phyloP scores from a whole-genome alignment of 805 yeast genomes.

The Lipomyces sp. region DNA sequence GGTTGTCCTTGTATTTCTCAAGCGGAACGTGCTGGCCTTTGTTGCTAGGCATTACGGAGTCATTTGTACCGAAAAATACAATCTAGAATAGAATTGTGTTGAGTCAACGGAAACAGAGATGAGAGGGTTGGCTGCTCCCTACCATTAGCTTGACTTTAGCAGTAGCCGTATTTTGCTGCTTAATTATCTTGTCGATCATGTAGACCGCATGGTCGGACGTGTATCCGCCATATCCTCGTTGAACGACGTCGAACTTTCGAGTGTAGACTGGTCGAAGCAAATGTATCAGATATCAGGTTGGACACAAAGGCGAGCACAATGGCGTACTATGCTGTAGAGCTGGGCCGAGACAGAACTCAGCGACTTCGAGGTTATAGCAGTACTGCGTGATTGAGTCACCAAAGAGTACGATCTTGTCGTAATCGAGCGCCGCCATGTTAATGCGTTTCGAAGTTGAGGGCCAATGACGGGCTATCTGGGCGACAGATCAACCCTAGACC shows the following conservation, averaged over 20 bases:
- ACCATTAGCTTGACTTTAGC: slow-evolving; percentile 38
- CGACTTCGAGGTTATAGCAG: slow-evolving; percentile 41
- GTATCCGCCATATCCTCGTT: slow-evolving; percentile 77
- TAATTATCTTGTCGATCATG: slow-evolving; percentile 51
- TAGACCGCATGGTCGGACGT: slow-evolving; percentile 58
- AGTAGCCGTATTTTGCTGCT: slow-evolving; percentile 44
- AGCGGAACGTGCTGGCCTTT: slow-evolving; percentile 50
- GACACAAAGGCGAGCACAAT: background rate
- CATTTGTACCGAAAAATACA: slow-evolving; percentile 81
- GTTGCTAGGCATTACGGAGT: slow-evolving; percentile 47
- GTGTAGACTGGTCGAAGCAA: slow-evolving; percentile 37
- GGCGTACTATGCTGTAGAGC: slow-evolving; percentile 43
- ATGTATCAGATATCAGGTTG: background rate
- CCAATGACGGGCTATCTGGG: no score
- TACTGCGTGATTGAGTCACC: slow-evolving; percentile 72
- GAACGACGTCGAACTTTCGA: slow-evolving; percentile 63
- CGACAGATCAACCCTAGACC: no score
- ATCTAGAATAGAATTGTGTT: slow-evolving; percentile 38
- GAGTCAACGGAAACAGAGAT: background rate
- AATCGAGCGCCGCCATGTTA: slow-evolving; percentile 16
- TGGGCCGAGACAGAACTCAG: slow-evolving; percentile 50
- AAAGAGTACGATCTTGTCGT: slow-evolving; percentile 52
- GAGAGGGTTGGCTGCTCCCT: slow-evolving; percentile 18
- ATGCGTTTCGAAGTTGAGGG: no score
- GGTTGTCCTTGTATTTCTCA: slow-evolving; percentile 49